Evolutionary conservation across 139 green algal genomes (phyloP).

Genomic region (Haematococcus sp.): DNA sequence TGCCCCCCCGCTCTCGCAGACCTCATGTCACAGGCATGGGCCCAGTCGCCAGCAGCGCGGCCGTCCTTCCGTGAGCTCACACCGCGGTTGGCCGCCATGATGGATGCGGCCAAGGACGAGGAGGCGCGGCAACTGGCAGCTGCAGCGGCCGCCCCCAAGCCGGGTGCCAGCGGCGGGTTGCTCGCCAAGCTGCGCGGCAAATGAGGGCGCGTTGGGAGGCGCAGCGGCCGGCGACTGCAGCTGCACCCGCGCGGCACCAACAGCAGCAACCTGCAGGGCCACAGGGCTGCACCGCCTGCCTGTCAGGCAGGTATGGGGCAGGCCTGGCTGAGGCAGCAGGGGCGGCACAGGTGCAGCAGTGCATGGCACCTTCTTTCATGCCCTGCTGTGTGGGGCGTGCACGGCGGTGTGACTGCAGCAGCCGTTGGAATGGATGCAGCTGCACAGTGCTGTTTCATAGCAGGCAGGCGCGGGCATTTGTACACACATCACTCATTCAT

Average conservation of each 20-base stretch:
- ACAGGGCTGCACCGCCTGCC: no score
- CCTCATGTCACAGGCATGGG: slow-evolving; percentile 75
- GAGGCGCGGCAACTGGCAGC: slow-evolving; percentile 27
- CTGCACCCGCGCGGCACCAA: neutral
- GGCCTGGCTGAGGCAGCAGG: no score
- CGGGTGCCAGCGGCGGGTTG: slow-evolving; percentile 16
- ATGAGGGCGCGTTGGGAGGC: neutral
- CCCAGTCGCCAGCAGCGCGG: slow-evolving; percentile 23
- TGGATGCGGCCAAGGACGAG: slow-evolving; percentile 45
- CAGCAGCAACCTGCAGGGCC: no score
- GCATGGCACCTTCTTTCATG: no score
- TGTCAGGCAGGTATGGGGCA: no score
- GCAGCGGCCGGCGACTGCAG: neutral
- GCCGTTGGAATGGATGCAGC: no score
- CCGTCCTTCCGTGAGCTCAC: slow-evolving; percentile 62
- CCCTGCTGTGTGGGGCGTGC: no score
- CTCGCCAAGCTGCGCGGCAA: slow-evolving; percentile 46
- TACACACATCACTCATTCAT: no score
- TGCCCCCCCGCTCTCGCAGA: slow-evolving; percentile 65
- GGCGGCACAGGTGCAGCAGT: no score
- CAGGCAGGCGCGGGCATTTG: no score
- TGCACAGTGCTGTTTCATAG: no score
- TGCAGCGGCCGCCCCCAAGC: slow-evolving; percentile 3
- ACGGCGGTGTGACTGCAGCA: no score
- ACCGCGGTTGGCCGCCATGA: slow-evolving; percentile 42